phyloP scores from a whole-genome alignment of 805 yeast species.

The Myxozyma neotropica region DNA sequence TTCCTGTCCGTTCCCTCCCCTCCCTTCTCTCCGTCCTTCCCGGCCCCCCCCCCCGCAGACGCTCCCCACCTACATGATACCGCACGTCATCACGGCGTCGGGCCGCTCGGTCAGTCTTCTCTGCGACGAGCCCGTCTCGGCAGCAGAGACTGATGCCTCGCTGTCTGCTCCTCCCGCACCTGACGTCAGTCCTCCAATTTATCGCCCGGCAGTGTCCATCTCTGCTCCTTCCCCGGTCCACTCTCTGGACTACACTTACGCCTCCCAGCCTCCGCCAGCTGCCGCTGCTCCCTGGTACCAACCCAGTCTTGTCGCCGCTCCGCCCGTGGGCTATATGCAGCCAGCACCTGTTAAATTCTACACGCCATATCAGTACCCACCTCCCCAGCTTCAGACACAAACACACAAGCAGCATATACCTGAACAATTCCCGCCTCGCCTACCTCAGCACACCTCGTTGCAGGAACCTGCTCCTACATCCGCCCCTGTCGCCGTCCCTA shows the following conservation, averaged over 20 bases:
- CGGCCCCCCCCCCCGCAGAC: neutral
- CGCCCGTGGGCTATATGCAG: neutral
- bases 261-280: neutral
- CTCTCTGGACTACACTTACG: neutral
- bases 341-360: neutral
- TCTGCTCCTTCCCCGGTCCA: neutral
- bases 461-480: no score
- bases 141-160: neutral
- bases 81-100: slow-evolving; percentile 29
- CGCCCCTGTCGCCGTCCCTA: neutral
- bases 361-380: neutral
- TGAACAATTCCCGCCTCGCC: no score
- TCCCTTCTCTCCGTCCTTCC: neutral
- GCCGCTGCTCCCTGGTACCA: neutral
- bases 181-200: neutral
- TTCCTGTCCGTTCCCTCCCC: neutral
- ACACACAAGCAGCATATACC: no score
- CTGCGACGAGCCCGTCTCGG: slow-evolving; percentile 24
- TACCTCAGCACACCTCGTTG: no score
- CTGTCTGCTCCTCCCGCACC: neutral
- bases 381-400: no score
- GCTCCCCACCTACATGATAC: slow-evolving; percentile 17
- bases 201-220: neutral
- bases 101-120: slow-evolving; percentile 28
- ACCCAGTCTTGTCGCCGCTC: neutral